These are phyloP conservation scores for Podospora conica DNA, from an alignment of 495 filamentous ascomycete species.

Conservation along the genomic window DNA sequence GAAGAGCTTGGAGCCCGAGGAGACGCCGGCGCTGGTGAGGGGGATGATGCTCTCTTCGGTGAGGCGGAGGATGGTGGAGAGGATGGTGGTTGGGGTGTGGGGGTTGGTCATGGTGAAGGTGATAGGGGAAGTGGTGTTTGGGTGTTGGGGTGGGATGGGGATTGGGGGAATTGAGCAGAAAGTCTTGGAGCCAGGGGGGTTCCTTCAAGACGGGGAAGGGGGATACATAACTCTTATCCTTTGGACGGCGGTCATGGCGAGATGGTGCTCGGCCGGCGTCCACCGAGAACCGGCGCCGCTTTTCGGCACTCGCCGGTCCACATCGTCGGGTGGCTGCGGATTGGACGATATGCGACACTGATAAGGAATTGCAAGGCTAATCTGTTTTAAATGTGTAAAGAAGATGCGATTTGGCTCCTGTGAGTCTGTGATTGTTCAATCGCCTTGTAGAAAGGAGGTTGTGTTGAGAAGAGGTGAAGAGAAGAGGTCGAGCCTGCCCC, in stretches of 20 bases:
- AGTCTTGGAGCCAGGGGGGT: not conserved
- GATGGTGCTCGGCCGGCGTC: not conserved
- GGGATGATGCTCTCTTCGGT: slow-evolving; percentile 31
- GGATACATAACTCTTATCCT: not conserved
- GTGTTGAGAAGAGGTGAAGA: not conserved
- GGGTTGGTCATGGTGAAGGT: slow-evolving; percentile 13
- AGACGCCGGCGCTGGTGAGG: slow-evolving; percentile 30
- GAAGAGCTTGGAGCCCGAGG: slow-evolving; percentile 36
- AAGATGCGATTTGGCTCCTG: not conserved
- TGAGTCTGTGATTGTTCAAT: not conserved
- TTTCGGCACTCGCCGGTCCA: slow-evolving; percentile 11
- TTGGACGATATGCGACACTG: not conserved
- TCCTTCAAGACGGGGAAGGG: not conserved
- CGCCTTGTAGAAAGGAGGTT: not conserved
- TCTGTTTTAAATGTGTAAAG: not conserved
- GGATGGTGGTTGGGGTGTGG: slow-evolving; percentile 22
- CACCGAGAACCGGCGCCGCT: slow-evolving; percentile 9
- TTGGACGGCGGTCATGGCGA: not conserved
- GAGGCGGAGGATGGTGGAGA: slow-evolving; percentile 27
- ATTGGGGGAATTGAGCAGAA: not conserved
- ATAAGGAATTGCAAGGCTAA: not conserved
- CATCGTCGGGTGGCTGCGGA: not conserved
- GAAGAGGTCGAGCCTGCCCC: not conserved
- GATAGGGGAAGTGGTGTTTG: not conserved
- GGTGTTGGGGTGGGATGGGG: not conserved